A percentile compares a stretch with the other conserved stretches of the same genome.
These are phyloP conservation scores for Calonectria ilicicola DNA, from an alignment of 2,329 filamentous ascomycete genomes.

Conservation along the genomic window DNA sequence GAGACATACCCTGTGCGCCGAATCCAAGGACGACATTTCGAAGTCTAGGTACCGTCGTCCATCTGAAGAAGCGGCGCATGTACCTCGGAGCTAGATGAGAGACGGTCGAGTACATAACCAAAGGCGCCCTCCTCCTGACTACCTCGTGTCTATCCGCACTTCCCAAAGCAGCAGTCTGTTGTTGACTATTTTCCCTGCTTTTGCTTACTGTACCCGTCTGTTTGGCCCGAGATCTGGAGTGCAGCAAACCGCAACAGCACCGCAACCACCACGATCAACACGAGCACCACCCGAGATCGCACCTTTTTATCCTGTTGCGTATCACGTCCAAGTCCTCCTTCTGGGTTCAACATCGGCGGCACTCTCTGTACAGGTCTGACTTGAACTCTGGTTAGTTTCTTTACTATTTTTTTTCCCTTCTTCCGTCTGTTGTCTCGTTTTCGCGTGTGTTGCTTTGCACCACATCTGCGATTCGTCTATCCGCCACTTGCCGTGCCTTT, in stretches of 20 bases:
- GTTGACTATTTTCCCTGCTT: conserved; percentile 30
- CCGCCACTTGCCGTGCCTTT: conserved; percentile 40
- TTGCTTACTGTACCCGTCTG: conserved; percentile 24
- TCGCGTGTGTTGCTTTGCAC: conserved; percentile 26
- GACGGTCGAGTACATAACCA: conserved; percentile 45
- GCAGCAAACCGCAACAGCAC: conserved; percentile 19
- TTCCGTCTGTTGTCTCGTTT: background rate
- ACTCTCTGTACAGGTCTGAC: background rate
- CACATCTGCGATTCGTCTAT: conserved; percentile 31
- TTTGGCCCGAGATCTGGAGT: conserved; percentile 29
- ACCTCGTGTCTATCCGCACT: conserved; percentile 30
- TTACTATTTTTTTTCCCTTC: background rate
- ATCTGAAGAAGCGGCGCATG: conserved; percentile 25
- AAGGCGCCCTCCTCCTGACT: conserved; percentile 41
- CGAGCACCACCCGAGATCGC: conserved; percentile 16
- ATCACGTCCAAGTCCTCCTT: conserved; percentile 13
- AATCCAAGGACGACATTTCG: conserved; percentile 35
- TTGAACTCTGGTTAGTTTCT: conserved; percentile 12
- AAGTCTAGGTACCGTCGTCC: conserved; percentile 35
- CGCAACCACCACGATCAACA: conserved; percentile 14
- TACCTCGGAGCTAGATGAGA: conserved; percentile 33
- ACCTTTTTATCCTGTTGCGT: background rate
- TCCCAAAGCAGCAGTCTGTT: conserved; percentile 44
- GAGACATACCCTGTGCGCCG: conserved; percentile 37
- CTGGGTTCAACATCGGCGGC: conserved; percentile 9